Evolutionary conservation across 495 filamentous ascomycete species (phyloP).

Genomic region (Cenococcum geophilum): DNA sequence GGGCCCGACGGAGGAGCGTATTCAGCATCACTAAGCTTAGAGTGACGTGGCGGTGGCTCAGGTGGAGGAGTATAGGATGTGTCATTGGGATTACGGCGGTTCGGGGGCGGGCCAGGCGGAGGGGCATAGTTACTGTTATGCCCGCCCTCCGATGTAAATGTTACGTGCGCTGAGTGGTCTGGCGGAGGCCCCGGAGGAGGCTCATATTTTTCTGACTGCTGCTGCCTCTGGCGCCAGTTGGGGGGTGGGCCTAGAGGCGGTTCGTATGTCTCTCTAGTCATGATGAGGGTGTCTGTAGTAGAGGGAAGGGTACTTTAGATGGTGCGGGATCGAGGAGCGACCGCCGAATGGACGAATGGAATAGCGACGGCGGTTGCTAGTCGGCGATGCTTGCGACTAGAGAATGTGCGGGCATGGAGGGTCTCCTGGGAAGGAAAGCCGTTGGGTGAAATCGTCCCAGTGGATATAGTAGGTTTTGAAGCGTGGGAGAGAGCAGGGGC

Average conservation of each 20-base stretch:
- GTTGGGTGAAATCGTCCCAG: not conserved
- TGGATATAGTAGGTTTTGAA: not conserved
- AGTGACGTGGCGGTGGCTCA: constrained; percentile 29
- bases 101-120: constrained; percentile 31
- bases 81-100: constrained; percentile 7
- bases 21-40: not conserved
- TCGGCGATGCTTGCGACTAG: not conserved
- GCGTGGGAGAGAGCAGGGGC: not conserved
- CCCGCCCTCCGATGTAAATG: not conserved
- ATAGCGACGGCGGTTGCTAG: not conserved
- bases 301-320: not conserved
- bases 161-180: constrained; percentile 3
- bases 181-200: constrained; percentile 35
- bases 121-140: constrained; percentile 20
- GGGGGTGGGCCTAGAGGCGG: constrained; percentile 36
- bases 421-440: not conserved
- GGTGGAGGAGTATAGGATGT: constrained; percentile 15
- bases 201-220: not conserved
- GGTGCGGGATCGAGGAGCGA: not conserved
- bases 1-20: constrained; percentile 29
- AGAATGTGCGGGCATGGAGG: not conserved
- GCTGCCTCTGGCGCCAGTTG: not conserved
- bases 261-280: constrained; percentile 18
- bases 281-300: constrained; percentile 6
- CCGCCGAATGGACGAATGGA: not conserved